A percentile compares a stretch with the other conserved stretches of the same genome.
Conservation (phyloP, 2,329 filamentous ascomycete genomes). For the Ceratocystis huliohia region DNA sequence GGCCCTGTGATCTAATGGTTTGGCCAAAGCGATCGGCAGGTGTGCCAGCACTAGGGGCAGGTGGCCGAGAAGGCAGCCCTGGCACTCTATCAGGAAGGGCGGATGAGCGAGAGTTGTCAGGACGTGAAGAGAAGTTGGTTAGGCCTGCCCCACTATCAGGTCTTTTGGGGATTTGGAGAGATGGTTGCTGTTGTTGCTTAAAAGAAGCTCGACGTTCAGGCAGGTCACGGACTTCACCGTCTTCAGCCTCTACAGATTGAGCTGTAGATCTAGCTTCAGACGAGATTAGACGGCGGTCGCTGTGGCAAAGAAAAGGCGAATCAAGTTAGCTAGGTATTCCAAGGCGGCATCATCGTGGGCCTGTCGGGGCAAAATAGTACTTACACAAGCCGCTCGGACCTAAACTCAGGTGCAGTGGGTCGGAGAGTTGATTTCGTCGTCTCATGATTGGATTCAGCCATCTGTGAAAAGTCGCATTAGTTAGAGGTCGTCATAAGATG, state of each 20-base stretch:
- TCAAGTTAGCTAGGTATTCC: too few relatives aligned
- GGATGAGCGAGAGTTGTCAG: neutral
- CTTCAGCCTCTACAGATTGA: constrained; percentile 45
- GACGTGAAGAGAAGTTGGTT: neutral
- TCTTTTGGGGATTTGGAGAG: constrained; percentile 17
- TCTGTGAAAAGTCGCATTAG: neutral
- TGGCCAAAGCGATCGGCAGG: constrained; percentile 11
- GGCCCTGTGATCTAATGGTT: neutral
- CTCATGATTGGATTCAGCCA: neutral
- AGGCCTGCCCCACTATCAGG: constrained; percentile 5
- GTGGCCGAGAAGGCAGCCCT: constrained; percentile 18
- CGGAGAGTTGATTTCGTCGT: constrained; percentile 35
- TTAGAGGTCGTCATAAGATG: neutral
- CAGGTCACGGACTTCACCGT: constrained; percentile 47
- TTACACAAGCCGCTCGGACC: constrained; percentile 36
- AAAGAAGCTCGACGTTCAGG: constrained; percentile 22
- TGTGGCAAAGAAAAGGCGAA: neutral
- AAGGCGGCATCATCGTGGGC: too few relatives aligned
- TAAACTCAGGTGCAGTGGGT: constrained; percentile 51
- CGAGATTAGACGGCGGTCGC: neutral
- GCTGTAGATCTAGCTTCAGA: neutral
- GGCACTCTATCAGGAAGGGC: constrained; percentile 5
- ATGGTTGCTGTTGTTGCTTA: constrained; percentile 26
- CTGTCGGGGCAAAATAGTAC: constrained; percentile 8
- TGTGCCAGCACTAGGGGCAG: constrained; percentile 22